phyloP scores from a whole-genome alignment of 2,329 filamentous ascomycete genomes.

The Penicillium glabrum region DNA sequence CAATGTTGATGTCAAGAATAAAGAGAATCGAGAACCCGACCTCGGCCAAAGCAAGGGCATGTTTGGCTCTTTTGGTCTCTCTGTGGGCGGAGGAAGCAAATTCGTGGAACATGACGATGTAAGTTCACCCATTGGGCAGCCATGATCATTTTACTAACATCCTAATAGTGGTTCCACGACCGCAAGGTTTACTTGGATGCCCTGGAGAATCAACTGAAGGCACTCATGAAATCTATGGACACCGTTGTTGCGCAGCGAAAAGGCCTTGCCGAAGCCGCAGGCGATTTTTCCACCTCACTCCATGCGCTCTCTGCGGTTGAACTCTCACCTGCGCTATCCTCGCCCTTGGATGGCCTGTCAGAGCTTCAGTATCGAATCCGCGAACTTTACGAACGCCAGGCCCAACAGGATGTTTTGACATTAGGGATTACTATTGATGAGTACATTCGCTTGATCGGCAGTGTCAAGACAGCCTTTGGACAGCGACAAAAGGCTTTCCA shows the following conservation, averaged over 20 bases:
- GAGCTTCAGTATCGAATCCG: conserved; percentile 91
- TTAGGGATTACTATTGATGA: conserved; percentile 97
- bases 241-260: conserved; percentile 89
- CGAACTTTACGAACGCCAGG: conserved; percentile 94
- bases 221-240: conserved; percentile 89
- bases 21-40: conserved; percentile 84
- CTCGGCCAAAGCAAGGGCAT: conserved; percentile 90
- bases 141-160: conserved; percentile 20
- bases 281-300: conserved; percentile 90
- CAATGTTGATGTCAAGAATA: conserved; percentile 96
- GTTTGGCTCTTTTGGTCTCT: conserved; percentile 79
- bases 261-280: conserved; percentile 87
- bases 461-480: conserved; percentile 87
- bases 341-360: conserved; percentile 84
- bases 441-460: conserved; percentile 93
- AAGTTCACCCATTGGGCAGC: conserved; percentile 37
- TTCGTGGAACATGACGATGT: conserved; percentile 98
- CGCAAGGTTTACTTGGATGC: conserved; percentile 93
- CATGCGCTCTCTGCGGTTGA: conserved; percentile 91
- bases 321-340: conserved; percentile 82
- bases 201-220: conserved; percentile 85
- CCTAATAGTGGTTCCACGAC: conserved; percentile 87
- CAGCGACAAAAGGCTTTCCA: conserved; percentile 96
- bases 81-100: conserved; percentile 73
- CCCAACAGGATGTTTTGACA: conserved; percentile 93